Conservation (phyloP, 805 yeast species). For the Scheffersomyces spartinae region DNA sequence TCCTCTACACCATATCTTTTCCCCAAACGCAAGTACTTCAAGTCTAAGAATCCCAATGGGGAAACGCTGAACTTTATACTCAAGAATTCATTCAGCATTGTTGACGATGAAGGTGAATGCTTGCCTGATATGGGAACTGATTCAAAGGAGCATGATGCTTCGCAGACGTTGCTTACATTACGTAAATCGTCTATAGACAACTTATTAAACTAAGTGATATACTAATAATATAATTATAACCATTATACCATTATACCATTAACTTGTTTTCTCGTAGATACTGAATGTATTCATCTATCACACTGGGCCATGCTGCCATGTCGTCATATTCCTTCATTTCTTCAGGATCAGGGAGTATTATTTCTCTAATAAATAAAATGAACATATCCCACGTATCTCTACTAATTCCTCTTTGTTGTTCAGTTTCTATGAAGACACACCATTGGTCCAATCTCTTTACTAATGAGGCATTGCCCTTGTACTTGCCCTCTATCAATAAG, state of each 20-base stretch:
- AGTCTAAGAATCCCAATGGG: constrained; percentile 7
- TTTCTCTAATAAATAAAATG: constrained; percentile 46
- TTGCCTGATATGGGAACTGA: constrained; percentile 14
- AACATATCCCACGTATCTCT: constrained; percentile 85
- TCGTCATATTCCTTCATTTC: constrained; percentile 54
- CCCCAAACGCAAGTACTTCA: too few relatives aligned
- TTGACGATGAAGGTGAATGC: constrained; percentile 12
- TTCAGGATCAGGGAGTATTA: constrained; percentile 34
- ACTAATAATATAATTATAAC: neutral
- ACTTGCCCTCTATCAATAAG: constrained; percentile 29
- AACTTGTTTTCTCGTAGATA: constrained; percentile 22
- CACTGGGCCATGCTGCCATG: constrained; percentile 84
- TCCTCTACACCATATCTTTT: neutral
- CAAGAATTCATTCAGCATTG: neutral
- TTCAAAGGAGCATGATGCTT: constrained; percentile 23
- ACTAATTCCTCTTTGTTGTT: constrained; percentile 39
- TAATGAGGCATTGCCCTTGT: constrained; percentile 7
- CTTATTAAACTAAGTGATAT: constrained; percentile 20
- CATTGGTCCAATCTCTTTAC: constrained; percentile 37
- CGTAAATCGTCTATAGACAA: constrained; percentile 30
- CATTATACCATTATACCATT: constrained; percentile 1
- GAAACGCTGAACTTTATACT: constrained; percentile 3
- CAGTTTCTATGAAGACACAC: constrained; percentile 39
- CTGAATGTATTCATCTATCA: constrained; percentile 77
- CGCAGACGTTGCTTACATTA: constrained; percentile 25